Conservation (phyloP, 2,329 filamentous ascomycete species). For the Fulvia fulva region DNA sequence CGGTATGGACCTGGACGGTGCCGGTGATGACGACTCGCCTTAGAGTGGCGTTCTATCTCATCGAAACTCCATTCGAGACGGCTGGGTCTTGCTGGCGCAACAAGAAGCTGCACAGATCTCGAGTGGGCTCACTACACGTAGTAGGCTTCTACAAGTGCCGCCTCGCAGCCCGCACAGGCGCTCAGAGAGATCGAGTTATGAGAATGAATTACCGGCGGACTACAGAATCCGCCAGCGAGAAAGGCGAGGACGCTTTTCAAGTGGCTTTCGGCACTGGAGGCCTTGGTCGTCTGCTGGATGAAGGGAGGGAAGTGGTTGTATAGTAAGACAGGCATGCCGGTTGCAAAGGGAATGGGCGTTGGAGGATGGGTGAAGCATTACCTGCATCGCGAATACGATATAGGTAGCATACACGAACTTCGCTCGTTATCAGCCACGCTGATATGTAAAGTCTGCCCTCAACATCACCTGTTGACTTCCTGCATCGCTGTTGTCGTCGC, state of each 20-base stretch:
- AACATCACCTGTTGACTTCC: too few relatives aligned
- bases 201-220: too few relatives aligned
- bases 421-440: not conserved
- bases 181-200: too few relatives aligned
- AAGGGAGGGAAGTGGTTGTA: not conserved
- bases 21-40: not conserved
- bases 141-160: too few relatives aligned
- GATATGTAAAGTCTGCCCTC: too few relatives aligned
- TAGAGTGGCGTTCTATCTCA: not conserved
- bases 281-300: not conserved
- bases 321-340: not conserved
- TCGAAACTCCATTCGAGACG: not conserved
- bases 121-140: too few relatives aligned
- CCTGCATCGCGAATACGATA: not conserved
- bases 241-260: not conserved
- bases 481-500: too few relatives aligned
- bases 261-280: not conserved
- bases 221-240: not conserved
- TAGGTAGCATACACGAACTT: not conserved
- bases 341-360: not conserved
- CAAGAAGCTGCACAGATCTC: too few relatives aligned
- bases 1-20: constrained; percentile 24
- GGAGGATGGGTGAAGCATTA: not conserved
- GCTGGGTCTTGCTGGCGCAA: not conserved
- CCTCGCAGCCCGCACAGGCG: too few relatives aligned